A percentile compares a stretch with the other conserved stretches of the same genome.
Evolutionary conservation across 306 rosid species (phyloP).

Genomic region (Elaeagnus macrophylla): DNA sequence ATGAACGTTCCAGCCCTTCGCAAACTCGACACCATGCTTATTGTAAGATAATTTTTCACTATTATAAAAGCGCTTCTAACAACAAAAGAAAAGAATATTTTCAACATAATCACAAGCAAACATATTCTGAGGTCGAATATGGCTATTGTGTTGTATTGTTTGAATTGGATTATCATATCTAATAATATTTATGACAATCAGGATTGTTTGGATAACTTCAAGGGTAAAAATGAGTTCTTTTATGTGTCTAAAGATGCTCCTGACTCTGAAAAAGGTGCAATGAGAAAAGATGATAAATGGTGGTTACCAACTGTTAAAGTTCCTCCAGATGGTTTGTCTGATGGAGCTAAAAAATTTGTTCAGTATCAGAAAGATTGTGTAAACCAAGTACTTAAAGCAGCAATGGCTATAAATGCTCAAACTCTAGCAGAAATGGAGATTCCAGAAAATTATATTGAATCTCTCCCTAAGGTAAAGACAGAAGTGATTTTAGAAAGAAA

Average conservation of each 20-base stretch:
- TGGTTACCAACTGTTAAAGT: slow-evolving; percentile 91
- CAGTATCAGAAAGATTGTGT: slow-evolving; percentile 95
- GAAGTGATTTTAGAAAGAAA: not conserved
- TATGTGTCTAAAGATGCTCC: slow-evolving; percentile 57
- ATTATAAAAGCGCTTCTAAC: too few species aligned
- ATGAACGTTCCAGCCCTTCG: slow-evolving; percentile 92
- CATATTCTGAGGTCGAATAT: too few species aligned
- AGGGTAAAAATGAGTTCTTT: slow-evolving; percentile 60
- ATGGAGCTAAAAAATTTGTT: slow-evolving; percentile 64
- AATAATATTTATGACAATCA: slow-evolving; percentile 27
- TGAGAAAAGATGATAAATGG: slow-evolving; percentile 76
- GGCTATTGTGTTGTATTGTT: not conserved
- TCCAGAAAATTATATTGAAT: slow-evolving; percentile 84
- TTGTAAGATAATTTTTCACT: slow-evolving; percentile 41
- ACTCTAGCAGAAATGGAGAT: slow-evolving; percentile 88
- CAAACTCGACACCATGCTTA: slow-evolving; percentile 88
- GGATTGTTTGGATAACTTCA: slow-evolving; percentile 85
- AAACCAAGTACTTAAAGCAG: slow-evolving; percentile 97
- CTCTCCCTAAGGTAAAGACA: slow-evolving; percentile 78
- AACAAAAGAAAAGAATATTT: too few species aligned
- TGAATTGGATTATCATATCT: slow-evolving; percentile 7
- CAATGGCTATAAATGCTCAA: slow-evolving; percentile 97
- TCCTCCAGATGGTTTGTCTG: slow-evolving; percentile 73
- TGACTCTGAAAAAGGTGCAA: slow-evolving; percentile 40
- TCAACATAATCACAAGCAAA: too few species aligned